Conservation (phyloP, 129 eudicot genomes). For the Kitagawia praeruptora region DNA sequence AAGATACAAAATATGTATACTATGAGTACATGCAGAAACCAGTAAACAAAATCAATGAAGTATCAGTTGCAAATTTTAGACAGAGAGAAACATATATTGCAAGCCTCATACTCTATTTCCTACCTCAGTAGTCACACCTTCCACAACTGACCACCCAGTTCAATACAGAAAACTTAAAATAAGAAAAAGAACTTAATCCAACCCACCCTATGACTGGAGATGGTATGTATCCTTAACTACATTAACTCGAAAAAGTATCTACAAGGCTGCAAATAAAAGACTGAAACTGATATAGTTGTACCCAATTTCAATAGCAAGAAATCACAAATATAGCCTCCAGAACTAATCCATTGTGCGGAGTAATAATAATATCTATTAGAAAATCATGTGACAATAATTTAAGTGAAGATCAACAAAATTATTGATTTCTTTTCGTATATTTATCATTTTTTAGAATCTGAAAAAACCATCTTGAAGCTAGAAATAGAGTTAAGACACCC, state of each 20-base stretch:
- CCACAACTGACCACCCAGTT: neutral
- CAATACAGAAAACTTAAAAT: neutral
- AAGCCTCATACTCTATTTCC: neutral
- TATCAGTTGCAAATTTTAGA: neutral
- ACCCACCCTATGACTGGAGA: neutral
- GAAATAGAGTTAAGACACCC: neutral
- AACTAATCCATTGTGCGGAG: neutral
- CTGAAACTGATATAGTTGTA: too few relatives aligned
- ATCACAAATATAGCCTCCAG: neutral
- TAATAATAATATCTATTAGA: too few relatives aligned
- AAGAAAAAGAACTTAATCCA: neutral
- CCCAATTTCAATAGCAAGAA: too few relatives aligned
- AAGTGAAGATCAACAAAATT: neutral
- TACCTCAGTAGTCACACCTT: neutral
- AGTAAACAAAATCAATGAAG: neutral
- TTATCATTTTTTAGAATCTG: too few relatives aligned
- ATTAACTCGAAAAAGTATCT: neutral
- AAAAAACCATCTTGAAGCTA: neutral
- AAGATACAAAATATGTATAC: neutral
- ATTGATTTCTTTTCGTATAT: too few relatives aligned
- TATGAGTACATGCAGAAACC: neutral
- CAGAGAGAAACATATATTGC: neutral
- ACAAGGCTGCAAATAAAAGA: neutral
- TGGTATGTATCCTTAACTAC: neutral
- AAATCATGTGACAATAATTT: too few relatives aligned